Evolutionary conservation across 164 flowering plant genomes (phyloP).

Genomic region (Houttuynia cordata): DNA sequence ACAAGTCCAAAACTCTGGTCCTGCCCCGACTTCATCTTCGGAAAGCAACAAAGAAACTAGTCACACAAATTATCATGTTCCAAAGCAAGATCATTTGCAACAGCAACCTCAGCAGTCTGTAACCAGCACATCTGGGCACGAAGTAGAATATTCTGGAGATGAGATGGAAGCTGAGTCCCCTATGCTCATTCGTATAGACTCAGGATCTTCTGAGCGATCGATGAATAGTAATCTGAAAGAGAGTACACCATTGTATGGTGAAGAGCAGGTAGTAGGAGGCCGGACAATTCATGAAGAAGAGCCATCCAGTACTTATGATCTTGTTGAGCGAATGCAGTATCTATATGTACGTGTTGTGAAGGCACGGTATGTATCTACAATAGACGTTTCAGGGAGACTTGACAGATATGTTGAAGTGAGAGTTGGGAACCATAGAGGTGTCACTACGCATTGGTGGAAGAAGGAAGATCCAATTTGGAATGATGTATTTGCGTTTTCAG

Average conservation of each 20-base stretch:
- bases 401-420: slow-evolving; percentile 88
- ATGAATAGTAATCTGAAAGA: slow-evolving; percentile 81
- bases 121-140: slow-evolving; percentile 15
- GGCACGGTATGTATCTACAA: slow-evolving; percentile 77
- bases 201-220: slow-evolving; percentile 44
- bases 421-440: slow-evolving; percentile 81
- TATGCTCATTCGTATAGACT: slow-evolving; percentile 53
- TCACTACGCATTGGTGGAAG: slow-evolving; percentile 66
- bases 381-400: slow-evolving; percentile 77
- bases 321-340: slow-evolving; percentile 81
- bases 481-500: slow-evolving; percentile 78
- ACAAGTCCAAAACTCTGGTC: slow-evolving; percentile 7
- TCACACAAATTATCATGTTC: slow-evolving; percentile 64
- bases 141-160: slow-evolving; percentile 25
- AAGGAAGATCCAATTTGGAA: slow-evolving; percentile 78
- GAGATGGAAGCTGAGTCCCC: slow-evolving; percentile 53
- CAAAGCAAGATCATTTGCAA: slow-evolving; percentile 34
- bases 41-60: slow-evolving; percentile 28
- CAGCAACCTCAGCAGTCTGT: slow-evolving; percentile 15
- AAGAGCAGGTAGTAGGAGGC: slow-evolving; percentile 81
- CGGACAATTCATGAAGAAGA: slow-evolving; percentile 61
- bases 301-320: slow-evolving; percentile 74
- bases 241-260: slow-evolving; percentile 88
- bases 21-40: slow-evolving; percentile 3
- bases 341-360: slow-evolving; percentile 87